These are phyloP conservation scores for Annulohypoxylon moriforme DNA, from an alignment of 495 filamentous ascomycete genomes.

Conservation along the genomic window DNA sequence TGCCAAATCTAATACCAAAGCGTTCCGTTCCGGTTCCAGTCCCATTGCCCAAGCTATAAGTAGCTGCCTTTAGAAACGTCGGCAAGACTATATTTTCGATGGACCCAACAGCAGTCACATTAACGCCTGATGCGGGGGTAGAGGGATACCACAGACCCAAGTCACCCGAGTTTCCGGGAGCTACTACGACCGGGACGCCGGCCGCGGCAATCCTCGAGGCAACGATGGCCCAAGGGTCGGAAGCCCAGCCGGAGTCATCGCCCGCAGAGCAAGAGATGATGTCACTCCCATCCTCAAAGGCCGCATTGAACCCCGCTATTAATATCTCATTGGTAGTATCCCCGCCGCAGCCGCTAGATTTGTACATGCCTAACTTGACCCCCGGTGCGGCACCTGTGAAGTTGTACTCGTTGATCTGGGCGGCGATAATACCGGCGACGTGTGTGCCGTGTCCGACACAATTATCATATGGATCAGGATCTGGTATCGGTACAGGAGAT, in stretches of 20 bases:
- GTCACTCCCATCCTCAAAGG: not conserved
- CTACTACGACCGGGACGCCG: not conserved
- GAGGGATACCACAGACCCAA: not conserved
- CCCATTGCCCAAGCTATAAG: not conserved
- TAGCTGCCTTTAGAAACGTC: not conserved
- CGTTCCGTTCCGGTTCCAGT: not conserved
- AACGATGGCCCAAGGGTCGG: not conserved
- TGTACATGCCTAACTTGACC: conserved; percentile 55
- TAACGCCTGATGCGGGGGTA: not conserved
- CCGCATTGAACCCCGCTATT: not conserved
- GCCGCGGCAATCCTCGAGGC: not conserved
- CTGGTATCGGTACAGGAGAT: not conserved
- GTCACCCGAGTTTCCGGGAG: not conserved
- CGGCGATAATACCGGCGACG: conserved; percentile 45
- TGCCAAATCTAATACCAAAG: not conserved
- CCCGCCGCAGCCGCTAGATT: conserved; percentile 47
- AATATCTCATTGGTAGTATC: conserved; percentile 40
- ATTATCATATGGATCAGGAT: not conserved
- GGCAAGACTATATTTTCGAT: conserved; percentile 4
- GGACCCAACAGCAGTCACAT: not conserved
- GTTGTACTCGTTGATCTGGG: conserved; percentile 43
- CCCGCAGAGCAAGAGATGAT: not conserved
- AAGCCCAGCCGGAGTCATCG: not conserved
- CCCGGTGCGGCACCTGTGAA: conserved; percentile 60
- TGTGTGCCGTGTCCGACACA: not conserved